A percentile compares a stretch with the other conserved stretches of the same genome.
These are phyloP conservation scores for Trametes gibbosa DNA, from an alignment of 768 basidiomycete species.

Conservation along the genomic window DNA sequence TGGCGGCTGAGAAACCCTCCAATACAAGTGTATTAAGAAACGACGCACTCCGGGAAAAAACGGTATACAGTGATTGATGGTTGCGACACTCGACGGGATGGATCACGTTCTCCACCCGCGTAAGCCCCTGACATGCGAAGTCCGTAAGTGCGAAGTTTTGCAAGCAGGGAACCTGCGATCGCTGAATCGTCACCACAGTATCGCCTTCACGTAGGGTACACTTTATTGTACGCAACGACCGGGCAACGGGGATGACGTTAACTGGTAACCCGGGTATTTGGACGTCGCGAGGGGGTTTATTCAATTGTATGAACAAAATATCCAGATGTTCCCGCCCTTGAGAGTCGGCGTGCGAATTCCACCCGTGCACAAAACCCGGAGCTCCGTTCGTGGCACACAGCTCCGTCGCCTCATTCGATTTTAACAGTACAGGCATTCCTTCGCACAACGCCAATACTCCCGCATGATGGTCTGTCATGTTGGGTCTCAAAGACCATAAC, in stretches of 20 bases:
- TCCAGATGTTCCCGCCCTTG: background rate
- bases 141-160: constrained; percentile 19
- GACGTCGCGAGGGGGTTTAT: background rate
- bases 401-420: constrained; percentile 18
- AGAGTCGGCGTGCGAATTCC: background rate
- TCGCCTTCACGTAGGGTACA: background rate
- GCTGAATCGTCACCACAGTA: background rate
- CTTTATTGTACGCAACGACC: background rate
- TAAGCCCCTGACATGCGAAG: constrained; percentile 13
- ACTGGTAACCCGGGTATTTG: constrained; percentile 7
- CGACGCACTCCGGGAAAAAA: constrained; percentile 7
- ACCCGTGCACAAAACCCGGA: constrained; percentile 10
- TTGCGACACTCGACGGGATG: constrained; percentile 1
- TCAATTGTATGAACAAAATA: background rate
- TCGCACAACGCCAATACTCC: constrained; percentile 11
- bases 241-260: constrained; percentile 16
- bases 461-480: constrained; percentile 13
- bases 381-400: constrained; percentile 23
- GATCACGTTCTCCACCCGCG: constrained; percentile 9
- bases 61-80: constrained; percentile 18
- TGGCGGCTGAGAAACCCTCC: background rate
- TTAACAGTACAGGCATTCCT: constrained; percentile 11
- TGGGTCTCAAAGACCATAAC: constrained; percentile 22
- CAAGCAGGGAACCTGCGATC: background rate
- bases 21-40: constrained; percentile 8